Conservation (phyloP, 179 eudicot species). For the Nepenthes alata region DNA sequence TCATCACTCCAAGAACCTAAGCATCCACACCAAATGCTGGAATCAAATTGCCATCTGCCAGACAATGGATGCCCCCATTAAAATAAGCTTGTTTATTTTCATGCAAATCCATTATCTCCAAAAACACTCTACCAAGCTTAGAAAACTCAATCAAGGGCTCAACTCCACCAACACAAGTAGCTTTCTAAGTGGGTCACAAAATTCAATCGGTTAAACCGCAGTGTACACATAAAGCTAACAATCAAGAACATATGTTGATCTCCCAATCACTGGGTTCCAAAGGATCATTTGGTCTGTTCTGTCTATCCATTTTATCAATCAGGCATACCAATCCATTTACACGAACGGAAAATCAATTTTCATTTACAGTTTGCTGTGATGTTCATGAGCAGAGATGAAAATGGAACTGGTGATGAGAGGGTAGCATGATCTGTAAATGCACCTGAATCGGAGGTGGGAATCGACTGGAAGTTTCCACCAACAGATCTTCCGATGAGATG, state of each 20-base stretch:
- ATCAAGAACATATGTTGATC: conserved; percentile 21
- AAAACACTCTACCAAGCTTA: conserved; percentile 19
- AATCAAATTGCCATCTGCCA: conserved; percentile 17
- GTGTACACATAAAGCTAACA: conserved; percentile 22
- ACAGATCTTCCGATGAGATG: conserved; percentile 8
- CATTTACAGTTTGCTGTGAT: conserved; percentile 8
- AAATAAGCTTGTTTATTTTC: conserved; percentile 21
- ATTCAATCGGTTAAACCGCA: conserved; percentile 18
- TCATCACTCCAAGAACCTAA: conserved; percentile 26
- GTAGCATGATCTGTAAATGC: conserved; percentile 25
- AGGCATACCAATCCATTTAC: conserved; percentile 40
- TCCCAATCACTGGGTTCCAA: conserved; percentile 46
- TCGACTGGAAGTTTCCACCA: conserved; percentile 27
- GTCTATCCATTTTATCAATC: conserved; percentile 19
- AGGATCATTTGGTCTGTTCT: conserved; percentile 15
- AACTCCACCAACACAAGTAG: not conserved
- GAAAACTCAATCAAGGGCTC: conserved; percentile 20
- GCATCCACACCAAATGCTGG: conserved; percentile 23
- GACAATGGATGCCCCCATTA: conserved; percentile 37
- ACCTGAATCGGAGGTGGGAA: conserved; percentile 21
- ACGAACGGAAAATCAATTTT: conserved; percentile 19
- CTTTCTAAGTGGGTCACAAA: conserved; percentile 11
- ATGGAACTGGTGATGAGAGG: conserved; percentile 14
- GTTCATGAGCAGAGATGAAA: conserved; percentile 18
- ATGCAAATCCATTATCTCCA: conserved; percentile 19